These are phyloP conservation scores for Vigna unguiculata DNA, from an alignment of 306 rosid genomes.

Conservation along the genomic window DNA sequence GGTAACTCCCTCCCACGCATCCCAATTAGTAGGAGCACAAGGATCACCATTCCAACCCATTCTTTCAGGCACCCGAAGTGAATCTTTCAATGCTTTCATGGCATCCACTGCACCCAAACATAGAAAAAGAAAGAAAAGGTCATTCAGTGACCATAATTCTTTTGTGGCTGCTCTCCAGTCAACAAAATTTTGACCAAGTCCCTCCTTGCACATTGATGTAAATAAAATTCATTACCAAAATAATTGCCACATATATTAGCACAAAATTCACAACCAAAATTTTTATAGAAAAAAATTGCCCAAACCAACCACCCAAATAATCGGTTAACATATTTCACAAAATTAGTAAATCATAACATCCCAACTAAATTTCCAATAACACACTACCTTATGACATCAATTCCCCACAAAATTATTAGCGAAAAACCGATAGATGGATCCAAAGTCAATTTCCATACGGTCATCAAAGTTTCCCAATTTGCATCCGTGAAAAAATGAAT, in stretches of 20 bases:
- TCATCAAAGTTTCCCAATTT: conserved; percentile 23
- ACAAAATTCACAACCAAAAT: conserved; percentile 23
- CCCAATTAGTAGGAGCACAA: conserved; percentile 96
- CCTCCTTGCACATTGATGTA: background rate
- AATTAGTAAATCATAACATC: conserved; percentile 6
- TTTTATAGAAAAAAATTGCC: background rate
- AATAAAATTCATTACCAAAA: conserved; percentile 4
- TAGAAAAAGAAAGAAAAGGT: background rate
- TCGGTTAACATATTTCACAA: conserved; percentile 30
- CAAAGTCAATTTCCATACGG: background rate
- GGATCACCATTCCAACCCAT: conserved; percentile 99
- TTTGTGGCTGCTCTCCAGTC: conserved; percentile 9
- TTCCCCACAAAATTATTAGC: conserved; percentile 21
- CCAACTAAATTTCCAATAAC: conserved; percentile 25
- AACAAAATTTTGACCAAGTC: conserved; percentile 27
- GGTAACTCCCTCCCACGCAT: conserved; percentile 99
- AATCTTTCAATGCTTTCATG: conserved; percentile 87
- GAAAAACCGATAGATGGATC: conserved; percentile 36
- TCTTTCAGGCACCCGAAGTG: conserved; percentile 85
- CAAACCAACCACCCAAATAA: conserved; percentile 24
- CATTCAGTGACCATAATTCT: conserved; percentile 28
- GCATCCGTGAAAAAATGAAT: conserved; percentile 8
- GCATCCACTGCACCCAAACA: conserved; percentile 63
- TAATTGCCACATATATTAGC: conserved; percentile 22
- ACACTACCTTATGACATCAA: conserved; percentile 16